Evolutionary conservation across 2,329 filamentous ascomycete species (phyloP).

Genomic region (Aureobasidium musti): DNA sequence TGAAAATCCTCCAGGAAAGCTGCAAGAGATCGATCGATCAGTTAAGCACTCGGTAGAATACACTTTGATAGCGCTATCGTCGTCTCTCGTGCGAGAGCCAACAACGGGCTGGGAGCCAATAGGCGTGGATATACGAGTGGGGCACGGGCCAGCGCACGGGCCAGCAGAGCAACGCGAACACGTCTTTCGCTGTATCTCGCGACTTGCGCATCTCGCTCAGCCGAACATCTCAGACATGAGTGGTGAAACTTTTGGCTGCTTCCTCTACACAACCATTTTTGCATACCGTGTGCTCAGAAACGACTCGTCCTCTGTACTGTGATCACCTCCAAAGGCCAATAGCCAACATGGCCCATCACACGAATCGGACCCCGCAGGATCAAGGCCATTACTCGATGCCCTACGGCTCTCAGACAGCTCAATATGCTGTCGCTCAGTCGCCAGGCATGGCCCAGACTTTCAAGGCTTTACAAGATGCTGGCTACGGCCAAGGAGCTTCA

Average conservation of each 20-base stretch:
- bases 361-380: conserved; percentile 18
- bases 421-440: conserved; percentile 17
- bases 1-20: neutral
- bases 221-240: conserved; percentile 9
- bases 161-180: neutral
- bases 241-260: neutral
- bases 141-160: neutral
- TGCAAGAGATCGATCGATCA: conserved; percentile 12
- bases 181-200: conserved; percentile 6
- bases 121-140: neutral
- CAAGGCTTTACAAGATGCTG: conserved; percentile 26
- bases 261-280: neutral
- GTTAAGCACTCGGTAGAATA: neutral
- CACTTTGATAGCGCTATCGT: conserved; percentile 1
- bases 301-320: neutral
- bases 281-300: neutral
- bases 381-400: conserved; percentile 25
- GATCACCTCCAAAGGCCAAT: neutral
- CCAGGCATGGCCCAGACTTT: conserved; percentile 27
- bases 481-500: conserved; percentile 23
- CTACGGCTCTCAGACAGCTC: conserved; percentile 27
- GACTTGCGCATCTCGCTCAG: neutral
- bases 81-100: neutral
- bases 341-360: conserved; percentile 21
- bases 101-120: neutral